Evolutionary conservation across 352 stramenopile species (phyloP).

Genomic region (Globisporangium carolinianum): DNA sequence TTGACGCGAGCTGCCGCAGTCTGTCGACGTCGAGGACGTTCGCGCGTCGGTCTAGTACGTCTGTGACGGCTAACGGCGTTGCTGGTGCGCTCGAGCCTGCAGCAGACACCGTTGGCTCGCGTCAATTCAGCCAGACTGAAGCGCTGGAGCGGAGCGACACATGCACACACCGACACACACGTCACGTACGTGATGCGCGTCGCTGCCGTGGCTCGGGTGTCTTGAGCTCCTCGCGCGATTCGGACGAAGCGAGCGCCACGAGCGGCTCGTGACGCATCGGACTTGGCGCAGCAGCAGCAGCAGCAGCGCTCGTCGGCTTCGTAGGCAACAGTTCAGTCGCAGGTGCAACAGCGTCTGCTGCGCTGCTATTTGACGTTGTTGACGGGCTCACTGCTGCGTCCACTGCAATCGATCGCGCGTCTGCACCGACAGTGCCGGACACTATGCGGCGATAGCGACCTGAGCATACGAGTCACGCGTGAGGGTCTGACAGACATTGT

Average conservation of each 20-base stretch:
- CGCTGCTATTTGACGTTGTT: not conserved
- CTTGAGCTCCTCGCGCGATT: slow-evolving; percentile 1
- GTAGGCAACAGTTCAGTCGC: too few species aligned
- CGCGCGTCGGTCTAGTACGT: slow-evolving; percentile 5
- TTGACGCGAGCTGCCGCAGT: slow-evolving; percentile 19
- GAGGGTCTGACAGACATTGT: not conserved
- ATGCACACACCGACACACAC: not conserved
- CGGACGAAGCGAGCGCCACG: not conserved
- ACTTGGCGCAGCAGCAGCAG: too few species aligned
- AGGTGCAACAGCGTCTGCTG: not conserved
- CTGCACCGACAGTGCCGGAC: not conserved
- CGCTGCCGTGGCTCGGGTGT: not conserved
- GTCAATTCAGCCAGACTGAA: not conserved
- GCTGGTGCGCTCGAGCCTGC: slow-evolving; percentile 1
- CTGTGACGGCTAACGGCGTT: not conserved
- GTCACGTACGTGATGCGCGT: slow-evolving; percentile 2
- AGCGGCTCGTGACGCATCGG: not conserved
- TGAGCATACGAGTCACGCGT: not conserved
- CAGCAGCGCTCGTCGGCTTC: too few species aligned
- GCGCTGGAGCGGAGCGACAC: too few species aligned
- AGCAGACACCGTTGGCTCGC: not conserved
- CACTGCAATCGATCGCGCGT: not conserved
- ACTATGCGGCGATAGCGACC: not conserved
- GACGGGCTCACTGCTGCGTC: too few species aligned
- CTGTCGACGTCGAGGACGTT: slow-evolving; percentile 29